phyloP scores from a whole-genome alignment of 257 asterid species.

The Solanum habrochaites region DNA sequence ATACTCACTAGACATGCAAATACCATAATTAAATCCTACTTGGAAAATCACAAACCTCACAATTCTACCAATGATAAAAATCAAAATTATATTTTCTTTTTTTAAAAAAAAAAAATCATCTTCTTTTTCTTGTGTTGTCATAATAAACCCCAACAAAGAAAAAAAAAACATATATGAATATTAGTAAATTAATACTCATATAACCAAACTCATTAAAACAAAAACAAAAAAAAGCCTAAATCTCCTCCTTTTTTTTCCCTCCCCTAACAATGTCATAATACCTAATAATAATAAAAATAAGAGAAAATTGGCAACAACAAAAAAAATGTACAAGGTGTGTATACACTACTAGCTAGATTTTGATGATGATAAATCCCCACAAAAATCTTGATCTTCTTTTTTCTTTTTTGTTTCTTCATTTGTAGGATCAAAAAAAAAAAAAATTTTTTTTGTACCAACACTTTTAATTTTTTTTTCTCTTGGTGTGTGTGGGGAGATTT shows the following conservation, averaged over 20 bases:
- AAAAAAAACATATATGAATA: not conserved
- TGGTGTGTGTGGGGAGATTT: not conserved
- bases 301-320: not conserved
- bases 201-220: not conserved
- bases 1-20: not conserved
- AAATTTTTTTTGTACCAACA: not conserved
- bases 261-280: slow-evolving; percentile 6
- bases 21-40: not conserved
- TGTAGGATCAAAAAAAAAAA: not conserved
- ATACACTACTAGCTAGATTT: not conserved
- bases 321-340: slow-evolving; percentile 8
- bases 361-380: slow-evolving; percentile 3
- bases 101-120: not conserved
- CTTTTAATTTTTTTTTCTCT: not conserved
- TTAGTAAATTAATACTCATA: not conserved
- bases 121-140: not conserved
- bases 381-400: not conserved
- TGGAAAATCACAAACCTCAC: slow-evolving; percentile 14
- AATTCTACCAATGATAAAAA: not conserved
- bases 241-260: not conserved
- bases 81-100: not conserved
- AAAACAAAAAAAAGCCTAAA: not conserved
- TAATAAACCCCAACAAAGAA: not conserved
- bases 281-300: slow-evolving; percentile 7
- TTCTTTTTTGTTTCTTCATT: not conserved